These are phyloP conservation scores for Raphanus sativus DNA, from an alignment of 345 rosid species.

Conservation along the genomic window DNA sequence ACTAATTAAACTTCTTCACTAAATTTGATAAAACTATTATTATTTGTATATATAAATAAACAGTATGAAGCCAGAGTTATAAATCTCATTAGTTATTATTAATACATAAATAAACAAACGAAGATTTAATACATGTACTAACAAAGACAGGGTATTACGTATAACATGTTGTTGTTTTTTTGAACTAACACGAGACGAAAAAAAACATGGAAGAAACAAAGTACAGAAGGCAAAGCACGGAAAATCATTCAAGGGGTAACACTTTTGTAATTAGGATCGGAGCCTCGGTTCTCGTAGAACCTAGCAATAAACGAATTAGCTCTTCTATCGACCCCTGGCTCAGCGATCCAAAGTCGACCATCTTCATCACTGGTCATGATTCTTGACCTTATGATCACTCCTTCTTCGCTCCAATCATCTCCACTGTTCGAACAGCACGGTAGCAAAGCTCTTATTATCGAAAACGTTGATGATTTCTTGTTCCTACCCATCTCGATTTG, in stretches of 20 bases:
- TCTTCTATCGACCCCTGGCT: constrained; percentile 70
- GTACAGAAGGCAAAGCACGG: neutral
- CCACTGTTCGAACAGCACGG: constrained; percentile 57
- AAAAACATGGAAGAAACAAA: neutral
- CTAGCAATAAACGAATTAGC: constrained; percentile 70
- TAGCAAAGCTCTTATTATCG: constrained; percentile 49
- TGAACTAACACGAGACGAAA: constrained; percentile 6
- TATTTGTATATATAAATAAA: neutral
- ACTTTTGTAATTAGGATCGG: constrained; percentile 49
- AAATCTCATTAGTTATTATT: constrained; percentile 1
- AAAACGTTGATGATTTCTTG: constrained; percentile 32
- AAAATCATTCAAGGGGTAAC: constrained; percentile 33
- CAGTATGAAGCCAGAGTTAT: neutral
- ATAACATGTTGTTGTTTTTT: neutral
- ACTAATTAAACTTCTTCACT: neutral
- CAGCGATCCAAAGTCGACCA: constrained; percentile 68
- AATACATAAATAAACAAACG: neutral
- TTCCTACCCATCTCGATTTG: constrained; percentile 31
- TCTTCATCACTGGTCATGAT: constrained; percentile 68
- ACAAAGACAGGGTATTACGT: neutral
- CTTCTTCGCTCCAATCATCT: constrained; percentile 53
- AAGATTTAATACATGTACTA: constrained; percentile 2
- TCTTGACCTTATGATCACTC: constrained; percentile 47
- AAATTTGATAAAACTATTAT: neutral
- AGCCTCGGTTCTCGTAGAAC: constrained; percentile 56